These are phyloP conservation scores for Saussurea involucrata DNA, from an alignment of 129 eudicot species.

Conservation along the genomic window DNA sequence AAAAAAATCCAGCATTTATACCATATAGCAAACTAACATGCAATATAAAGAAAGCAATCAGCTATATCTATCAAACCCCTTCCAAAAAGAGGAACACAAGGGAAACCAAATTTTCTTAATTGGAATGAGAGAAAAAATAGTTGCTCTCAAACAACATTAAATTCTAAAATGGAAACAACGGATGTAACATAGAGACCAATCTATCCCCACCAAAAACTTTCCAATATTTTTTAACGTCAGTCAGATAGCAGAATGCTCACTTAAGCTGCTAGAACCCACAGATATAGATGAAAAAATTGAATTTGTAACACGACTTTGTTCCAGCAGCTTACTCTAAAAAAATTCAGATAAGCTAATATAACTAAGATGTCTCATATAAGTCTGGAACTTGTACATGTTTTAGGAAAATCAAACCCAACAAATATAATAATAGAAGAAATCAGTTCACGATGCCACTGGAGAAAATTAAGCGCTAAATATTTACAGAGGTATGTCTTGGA, in stretches of 20 bases:
- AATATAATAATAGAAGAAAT: neutral
- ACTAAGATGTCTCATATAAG: neutral
- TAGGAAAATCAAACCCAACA: neutral
- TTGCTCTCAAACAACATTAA: neutral
- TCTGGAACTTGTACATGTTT: neutral
- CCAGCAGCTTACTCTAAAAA: neutral
- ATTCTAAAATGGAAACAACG: neutral
- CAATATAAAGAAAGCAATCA: neutral
- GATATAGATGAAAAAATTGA: neutral
- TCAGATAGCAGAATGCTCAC: neutral
- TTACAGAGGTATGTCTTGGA: neutral
- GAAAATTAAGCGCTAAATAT: neutral
- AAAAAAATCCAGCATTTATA: conserved; percentile 1
- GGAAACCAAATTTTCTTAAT: neutral
- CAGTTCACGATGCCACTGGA: neutral
- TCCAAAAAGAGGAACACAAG: neutral
- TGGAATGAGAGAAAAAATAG: neutral
- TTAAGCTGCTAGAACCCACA: neutral
- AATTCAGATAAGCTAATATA: neutral
- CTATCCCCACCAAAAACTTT: neutral
- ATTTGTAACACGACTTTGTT: neutral
- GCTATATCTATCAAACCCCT: neutral
- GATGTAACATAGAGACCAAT: neutral
- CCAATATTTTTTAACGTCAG: neutral
- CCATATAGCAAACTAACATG: neutral